phyloP scores from a whole-genome alignment of 2,329 filamentous ascomycete species.

The Chrysosporium queenslandicum region DNA sequence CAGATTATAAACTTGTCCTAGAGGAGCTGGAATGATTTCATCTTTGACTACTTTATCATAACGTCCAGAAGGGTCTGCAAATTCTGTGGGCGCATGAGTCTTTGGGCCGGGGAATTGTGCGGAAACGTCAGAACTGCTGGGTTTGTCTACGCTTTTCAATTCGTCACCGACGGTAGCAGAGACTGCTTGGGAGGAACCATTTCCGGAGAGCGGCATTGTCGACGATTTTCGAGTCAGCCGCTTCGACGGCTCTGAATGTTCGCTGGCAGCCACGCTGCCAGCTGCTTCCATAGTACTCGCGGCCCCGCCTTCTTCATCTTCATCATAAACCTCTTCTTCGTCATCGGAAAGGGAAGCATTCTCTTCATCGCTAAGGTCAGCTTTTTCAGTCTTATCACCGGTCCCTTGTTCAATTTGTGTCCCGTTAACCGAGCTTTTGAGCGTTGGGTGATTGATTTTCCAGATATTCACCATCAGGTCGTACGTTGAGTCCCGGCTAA shows the following conservation, averaged over 20 bases:
- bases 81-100: slow-evolving; percentile 74
- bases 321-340: slow-evolving; percentile 52
- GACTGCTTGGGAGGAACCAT: slow-evolving; percentile 30
- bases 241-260: slow-evolving; percentile 40
- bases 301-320: slow-evolving; percentile 44
- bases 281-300: slow-evolving; percentile 48
- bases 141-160: slow-evolving; percentile 43
- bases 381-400: slow-evolving; percentile 84
- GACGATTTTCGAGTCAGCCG: slow-evolving; percentile 63
- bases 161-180: slow-evolving; percentile 27
- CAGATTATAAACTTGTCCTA: slow-evolving; percentile 83
- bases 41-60: slow-evolving; percentile 80
- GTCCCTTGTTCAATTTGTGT: slow-evolving; percentile 69
- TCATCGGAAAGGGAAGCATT: slow-evolving; percentile 70
- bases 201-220: slow-evolving; percentile 32
- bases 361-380: slow-evolving; percentile 58
- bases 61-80: slow-evolving; percentile 65
- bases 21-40: slow-evolving; percentile 71
- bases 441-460: slow-evolving; percentile 88
- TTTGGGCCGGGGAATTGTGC: slow-evolving; percentile 74
- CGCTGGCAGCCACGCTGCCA: slow-evolving; percentile 47
- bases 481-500: slow-evolving; percentile 90
- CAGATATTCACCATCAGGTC: slow-evolving; percentile 96
- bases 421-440: slow-evolving; percentile 85
- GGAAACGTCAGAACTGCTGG: slow-evolving; percentile 26